phyloP scores from a whole-genome alignment of 2,329 filamentous ascomycete species.

The Clonostachys chloroleuca region DNA sequence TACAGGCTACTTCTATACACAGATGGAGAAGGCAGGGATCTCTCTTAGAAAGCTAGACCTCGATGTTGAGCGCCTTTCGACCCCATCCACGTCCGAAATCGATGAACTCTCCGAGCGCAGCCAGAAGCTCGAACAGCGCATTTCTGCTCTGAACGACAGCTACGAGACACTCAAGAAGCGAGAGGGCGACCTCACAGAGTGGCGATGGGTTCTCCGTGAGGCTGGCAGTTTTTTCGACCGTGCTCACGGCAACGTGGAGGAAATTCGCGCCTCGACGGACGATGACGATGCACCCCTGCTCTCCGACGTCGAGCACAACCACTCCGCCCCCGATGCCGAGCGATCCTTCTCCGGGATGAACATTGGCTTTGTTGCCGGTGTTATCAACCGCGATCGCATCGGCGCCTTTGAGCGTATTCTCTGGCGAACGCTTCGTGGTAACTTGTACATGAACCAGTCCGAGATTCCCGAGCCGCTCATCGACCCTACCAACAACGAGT shows the following conservation, averaged over 20 bases:
- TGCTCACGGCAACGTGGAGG: conserved; percentile 92
- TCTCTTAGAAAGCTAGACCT: conserved; percentile 86
- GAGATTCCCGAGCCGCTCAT: conserved; percentile 93
- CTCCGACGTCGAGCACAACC: conserved; percentile 85
- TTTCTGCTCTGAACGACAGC: conserved; percentile 91
- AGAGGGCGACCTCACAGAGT: conserved; percentile 94
- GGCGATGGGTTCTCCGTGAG: conserved; percentile 96
- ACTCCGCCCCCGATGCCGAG: conserved; percentile 62
- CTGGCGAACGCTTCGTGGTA: conserved; percentile 94
- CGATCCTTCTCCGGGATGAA: conserved; percentile 96
- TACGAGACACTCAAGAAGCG: conserved; percentile 98
- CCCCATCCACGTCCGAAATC: conserved; percentile 89
- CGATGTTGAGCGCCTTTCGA: conserved; percentile 79
- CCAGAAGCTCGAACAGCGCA: conserved; percentile 86
- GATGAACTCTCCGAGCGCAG: conserved; percentile 92
- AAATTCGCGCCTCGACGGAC: conserved; percentile 86
- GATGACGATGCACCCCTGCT: conserved; percentile 92
- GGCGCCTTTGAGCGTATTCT: conserved; percentile 95
- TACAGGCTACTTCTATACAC: conserved; percentile 83
- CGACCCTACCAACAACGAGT: conserved; percentile 88
- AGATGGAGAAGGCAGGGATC: conserved; percentile 93
- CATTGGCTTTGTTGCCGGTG: conserved; percentile 96
- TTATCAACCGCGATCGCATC: conserved; percentile 89
- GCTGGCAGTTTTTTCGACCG: conserved; percentile 96
- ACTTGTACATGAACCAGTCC: conserved; percentile 99